Conservation (phyloP, 176 grass and related monocot species). For the Carex myosuroides region DNA sequence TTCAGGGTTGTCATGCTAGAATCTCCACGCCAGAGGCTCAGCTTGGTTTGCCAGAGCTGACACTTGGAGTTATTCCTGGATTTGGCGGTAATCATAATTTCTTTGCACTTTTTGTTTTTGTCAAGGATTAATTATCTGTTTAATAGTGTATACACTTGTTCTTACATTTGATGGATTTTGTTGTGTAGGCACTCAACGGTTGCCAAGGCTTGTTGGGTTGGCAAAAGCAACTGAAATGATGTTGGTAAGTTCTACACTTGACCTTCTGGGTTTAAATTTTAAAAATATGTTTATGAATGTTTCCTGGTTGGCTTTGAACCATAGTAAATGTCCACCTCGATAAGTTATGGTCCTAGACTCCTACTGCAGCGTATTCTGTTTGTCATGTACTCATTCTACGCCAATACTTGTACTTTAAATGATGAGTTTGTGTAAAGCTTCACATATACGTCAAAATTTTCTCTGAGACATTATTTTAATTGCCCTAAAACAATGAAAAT, state of each 20-base stretch:
- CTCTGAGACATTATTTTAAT: background rate
- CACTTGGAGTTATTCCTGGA: constrained; percentile 93
- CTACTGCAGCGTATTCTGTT: background rate
- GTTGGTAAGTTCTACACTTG: constrained; percentile 58
- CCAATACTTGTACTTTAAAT: background rate
- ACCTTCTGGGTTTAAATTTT: background rate
- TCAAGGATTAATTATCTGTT: background rate
- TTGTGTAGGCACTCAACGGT: constrained; percentile 72
- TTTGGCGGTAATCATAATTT: constrained; percentile 61
- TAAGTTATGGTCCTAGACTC: background rate
- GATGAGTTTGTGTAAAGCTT: background rate
- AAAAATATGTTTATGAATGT: constrained; percentile 2
- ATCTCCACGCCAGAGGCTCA: constrained; percentile 92
- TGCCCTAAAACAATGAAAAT: background rate
- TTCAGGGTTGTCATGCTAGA: constrained; percentile 91
- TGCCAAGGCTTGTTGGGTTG: constrained; percentile 94
- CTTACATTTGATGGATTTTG: constrained; percentile 8
- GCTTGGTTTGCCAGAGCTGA: constrained; percentile 94
- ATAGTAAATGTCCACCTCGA: background rate
- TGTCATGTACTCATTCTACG: background rate
- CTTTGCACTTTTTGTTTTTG: background rate
- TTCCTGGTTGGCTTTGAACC: background rate
- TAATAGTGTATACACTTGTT: background rate
- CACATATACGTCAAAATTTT: background rate
- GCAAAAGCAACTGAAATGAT: constrained; percentile 95